Base-by-base conservation (phyloP, 2,329 filamentous ascomycete species). In the Pseudofabraea citricarpa region DNA sequence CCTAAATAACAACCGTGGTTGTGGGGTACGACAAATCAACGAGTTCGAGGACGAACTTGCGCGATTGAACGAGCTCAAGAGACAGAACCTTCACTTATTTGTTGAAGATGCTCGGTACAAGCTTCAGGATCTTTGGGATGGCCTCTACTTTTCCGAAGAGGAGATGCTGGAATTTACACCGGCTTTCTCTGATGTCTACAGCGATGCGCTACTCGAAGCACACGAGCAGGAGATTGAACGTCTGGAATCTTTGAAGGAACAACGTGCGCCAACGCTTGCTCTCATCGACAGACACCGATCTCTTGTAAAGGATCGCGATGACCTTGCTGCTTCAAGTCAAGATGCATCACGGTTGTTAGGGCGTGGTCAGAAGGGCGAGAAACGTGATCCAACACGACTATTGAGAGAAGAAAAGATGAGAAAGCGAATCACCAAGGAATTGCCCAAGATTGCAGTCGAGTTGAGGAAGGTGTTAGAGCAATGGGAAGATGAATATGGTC, bases 151-250 rank as follows among this genome's bases (percentile, higher is more conserved):
- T 60, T 95, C 88, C 0, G 93, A 98, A 62, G 93, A 98, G 58
- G 93, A 98, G 68, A 97, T 97, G 90, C 79, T 97, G 44, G 90
- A 96, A 54, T 98, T 98, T 56, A 93, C 90, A 0, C 93, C 94
- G 0, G 93, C 90, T 32, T 97, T 97, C 63, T 95, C 90, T 9
- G 93, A 97, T 61, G 91, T 96, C 16, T 96, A 94, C 67, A 96
- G 90, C 56, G 93, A 98, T 63, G 93, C 93, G 4, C 76, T 98
- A 8, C 78, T 98, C 0, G 90, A 95, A 52, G 90, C 93, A 0
- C 94, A 98, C 58, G 93, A 98, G 69, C 83, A 85, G 16, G 94
- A 98, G 61, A 90, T 98, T 51, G 70, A 73, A 6, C 81, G 90
- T 18, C 73, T 98, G 0, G 87, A 95, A 63, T 73, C 81, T 2